Evolutionary conservation across 2,329 filamentous ascomycete species (phyloP), one percentile per base, ranked within the genome.

Genomic region (Botrytis medusae): DNA sequence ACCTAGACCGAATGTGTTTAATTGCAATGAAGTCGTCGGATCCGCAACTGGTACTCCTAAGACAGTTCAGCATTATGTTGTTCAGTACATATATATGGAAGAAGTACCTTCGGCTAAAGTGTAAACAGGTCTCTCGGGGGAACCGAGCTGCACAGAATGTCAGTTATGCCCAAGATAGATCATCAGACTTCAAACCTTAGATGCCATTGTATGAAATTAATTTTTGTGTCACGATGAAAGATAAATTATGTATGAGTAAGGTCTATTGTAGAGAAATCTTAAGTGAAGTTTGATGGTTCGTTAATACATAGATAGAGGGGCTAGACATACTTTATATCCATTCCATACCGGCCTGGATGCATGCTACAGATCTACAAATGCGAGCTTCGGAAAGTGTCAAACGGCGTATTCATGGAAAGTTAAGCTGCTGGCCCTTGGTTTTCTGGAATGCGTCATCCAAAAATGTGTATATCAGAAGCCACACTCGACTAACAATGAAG

Each of bases 21-120:
- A 72, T 54, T 64, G 71, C 29, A 74, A 48, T 22, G 73, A 72
- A 37, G 75, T 69, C 1, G 75, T 67, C 44, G 75, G 75, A 40
- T 76, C 64, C 29, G 61, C 65, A 20, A 74, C 61, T 29, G 75
- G 74, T 34, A 68, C 69, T 29, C 71, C 68, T 70, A 18, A 25
- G 4, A 60, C 1, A 70, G 20, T 18, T 69, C 40, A 69, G 10
- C 16, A 6, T 44, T 46, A 25, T 18, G 25, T 37, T n/a, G 5
- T 46, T 22, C 20, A 12, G 18, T 37, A 37, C 14, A 25, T 37
- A 12, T 34, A 7, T 34, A 40, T 37, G 22, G 32, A 51, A 14
- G 2, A 51, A 51, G 8, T 51, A 74, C 79, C 80, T 75, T 81
- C 80, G 2, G 79, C 76, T 6, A 79, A 73, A 9, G 79, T 81